phyloP scores from a whole-genome alignment of 176 grass and related monocot genomes.

The Zea luxurians region DNA sequence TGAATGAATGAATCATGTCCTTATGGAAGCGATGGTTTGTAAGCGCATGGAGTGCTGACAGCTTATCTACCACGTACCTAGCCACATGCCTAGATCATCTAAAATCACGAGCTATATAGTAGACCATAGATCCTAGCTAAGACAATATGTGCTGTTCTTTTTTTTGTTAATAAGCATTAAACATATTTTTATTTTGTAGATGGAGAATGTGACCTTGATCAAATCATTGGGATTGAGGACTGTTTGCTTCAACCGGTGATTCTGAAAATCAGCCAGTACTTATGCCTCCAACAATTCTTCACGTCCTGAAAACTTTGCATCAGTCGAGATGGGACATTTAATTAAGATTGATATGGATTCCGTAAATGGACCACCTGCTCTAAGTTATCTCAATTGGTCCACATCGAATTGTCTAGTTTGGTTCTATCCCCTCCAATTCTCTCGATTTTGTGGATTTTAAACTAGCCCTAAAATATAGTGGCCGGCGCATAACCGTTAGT shows the following conservation, averaged over 20 bases:
- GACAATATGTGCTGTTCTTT: background rate
- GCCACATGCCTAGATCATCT: too few species aligned
- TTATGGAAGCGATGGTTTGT: background rate
- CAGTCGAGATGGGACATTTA: background rate
- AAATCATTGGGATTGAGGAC: too few species aligned
- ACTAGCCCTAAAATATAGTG: background rate
- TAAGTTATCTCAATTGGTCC: background rate
- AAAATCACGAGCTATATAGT: background rate
- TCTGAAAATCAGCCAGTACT: too few species aligned
- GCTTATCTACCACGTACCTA: constrained; percentile 8
- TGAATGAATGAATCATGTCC: background rate
- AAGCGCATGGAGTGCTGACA: background rate
- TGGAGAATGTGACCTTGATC: too few species aligned
- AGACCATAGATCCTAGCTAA: background rate
- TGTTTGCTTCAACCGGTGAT: too few species aligned
- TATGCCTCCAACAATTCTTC: too few species aligned
- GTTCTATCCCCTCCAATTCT: too few species aligned
- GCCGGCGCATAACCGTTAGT: background rate
- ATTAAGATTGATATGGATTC: background rate
- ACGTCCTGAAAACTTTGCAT: background rate
- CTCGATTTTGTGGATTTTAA: too few species aligned
- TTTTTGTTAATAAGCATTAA: too few species aligned
- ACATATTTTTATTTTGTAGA: too few species aligned
- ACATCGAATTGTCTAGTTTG: too few species aligned
- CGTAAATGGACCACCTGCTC: background rate